These are phyloP conservation scores for Malus hybrid DNA, from an alignment of 331 rosid genomes.

Conservation along the genomic window DNA sequence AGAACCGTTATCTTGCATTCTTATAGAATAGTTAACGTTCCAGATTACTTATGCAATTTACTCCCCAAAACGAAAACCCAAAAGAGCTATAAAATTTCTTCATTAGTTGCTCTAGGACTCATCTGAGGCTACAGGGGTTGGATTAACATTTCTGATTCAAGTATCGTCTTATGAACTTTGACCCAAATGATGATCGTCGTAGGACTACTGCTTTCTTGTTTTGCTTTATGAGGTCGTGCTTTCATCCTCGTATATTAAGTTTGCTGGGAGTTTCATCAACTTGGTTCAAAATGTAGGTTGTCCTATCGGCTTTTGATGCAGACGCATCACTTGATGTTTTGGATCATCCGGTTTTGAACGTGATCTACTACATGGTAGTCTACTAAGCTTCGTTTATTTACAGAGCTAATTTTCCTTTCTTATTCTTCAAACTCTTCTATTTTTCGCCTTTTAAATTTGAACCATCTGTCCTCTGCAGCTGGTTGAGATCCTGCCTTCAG, in stretches of 20 bases:
- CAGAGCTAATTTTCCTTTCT: not conserved
- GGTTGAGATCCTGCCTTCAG: conserved; percentile 94
- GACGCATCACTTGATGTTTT: conserved; percentile 80
- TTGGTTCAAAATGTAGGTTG: conserved; percentile 44
- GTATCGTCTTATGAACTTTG: not conserved
- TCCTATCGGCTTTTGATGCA: conserved; percentile 64
- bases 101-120: not conserved
- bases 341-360: conserved; percentile 75
- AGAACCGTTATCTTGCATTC: not conserved
- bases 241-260: not conserved
- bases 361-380: conserved; percentile 79
- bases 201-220: not conserved
- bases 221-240: not conserved
- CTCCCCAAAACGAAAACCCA: not conserved
- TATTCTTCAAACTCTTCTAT: not conserved
- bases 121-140: not conserved
- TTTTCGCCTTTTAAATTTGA: not conserved
- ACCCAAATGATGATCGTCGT: not conserved
- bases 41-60: not conserved
- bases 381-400: conserved; percentile 9
- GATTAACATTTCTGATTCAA: not conserved
- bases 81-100: not conserved
- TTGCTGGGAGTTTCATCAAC: not conserved
- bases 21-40: not conserved
- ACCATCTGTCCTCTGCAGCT: conserved; percentile 32